phyloP scores from a whole-genome alignment of 2,329 filamentous ascomycete species.

The Coniochaeta hoffmannii region DNA sequence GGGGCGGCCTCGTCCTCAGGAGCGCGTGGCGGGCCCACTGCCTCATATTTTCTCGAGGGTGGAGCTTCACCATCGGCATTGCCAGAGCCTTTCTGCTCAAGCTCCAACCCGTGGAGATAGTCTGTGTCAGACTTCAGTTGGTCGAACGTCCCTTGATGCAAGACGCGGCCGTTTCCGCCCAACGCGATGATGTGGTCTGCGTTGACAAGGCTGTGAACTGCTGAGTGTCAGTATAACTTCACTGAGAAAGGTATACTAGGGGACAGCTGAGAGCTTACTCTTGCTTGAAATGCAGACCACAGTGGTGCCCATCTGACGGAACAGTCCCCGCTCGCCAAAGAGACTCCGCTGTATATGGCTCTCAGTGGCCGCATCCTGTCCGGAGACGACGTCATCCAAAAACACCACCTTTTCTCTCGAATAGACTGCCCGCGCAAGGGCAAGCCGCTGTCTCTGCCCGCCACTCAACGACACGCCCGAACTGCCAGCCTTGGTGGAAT shows the following conservation, averaged over 20 bases:
- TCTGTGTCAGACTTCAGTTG: slow-evolving; percentile 22
- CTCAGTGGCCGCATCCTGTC: slow-evolving; percentile 10
- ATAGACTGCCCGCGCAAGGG: slow-evolving; percentile 13
- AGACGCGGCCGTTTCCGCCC: slow-evolving; percentile 21
- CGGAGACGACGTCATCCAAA: slow-evolving; percentile 12
- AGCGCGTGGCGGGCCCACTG: neutral
- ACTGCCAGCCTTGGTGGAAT: slow-evolving; percentile 16
- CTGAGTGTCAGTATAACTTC: neutral
- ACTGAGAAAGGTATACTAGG: neutral
- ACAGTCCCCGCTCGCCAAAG: slow-evolving; percentile 8
- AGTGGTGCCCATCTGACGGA: slow-evolving; percentile 6
- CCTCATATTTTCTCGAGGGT: neutral
- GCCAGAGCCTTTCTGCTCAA: neutral
- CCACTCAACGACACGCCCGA: slow-evolving; percentile 19
- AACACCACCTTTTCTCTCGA: slow-evolving; percentile 9
- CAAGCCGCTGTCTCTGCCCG: slow-evolving; percentile 17
- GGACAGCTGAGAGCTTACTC: neutral
- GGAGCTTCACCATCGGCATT: neutral
- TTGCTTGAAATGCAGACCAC: slow-evolving; percentile 12
- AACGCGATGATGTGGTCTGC: slow-evolving; percentile 32
- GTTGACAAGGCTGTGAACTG: slow-evolving; percentile 19
- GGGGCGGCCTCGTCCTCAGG: neutral
- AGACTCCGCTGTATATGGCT: slow-evolving; percentile 4
- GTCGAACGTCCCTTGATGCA: slow-evolving; percentile 28
- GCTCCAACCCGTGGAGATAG: slow-evolving; percentile 24